Base-by-base conservation (phyloP, 257 asterid genomes). In the Solanum lycopersicoides region DNA sequence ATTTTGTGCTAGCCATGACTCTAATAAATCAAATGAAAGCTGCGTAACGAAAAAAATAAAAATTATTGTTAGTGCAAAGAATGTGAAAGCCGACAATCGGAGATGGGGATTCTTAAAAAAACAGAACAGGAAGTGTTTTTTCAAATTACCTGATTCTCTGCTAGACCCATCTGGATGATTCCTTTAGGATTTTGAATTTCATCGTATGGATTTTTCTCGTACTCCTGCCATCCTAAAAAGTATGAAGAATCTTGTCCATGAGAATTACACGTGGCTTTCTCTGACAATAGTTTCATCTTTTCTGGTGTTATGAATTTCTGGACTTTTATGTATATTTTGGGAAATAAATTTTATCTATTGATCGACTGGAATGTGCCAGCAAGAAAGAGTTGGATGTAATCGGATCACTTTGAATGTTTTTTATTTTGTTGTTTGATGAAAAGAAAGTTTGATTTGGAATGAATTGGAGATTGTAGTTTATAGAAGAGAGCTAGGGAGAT, bases 241-340 rank as follows among this genome's bases (percentile, higher is more conserved):
- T 93, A 93, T 84, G 96, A 92, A 35, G 96, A 93, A 89, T 93
- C 94, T 89, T 93, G 94, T 65, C 95, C 96, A 44, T 92, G 95
- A 2, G 94, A 90, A 83, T 92, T 92, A 90, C 94, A 89, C 87
- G 91, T 86, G 60, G 92, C 94, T 91, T 91, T 93, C 83, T 76
- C 87, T 2, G 96, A 93, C 60, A 93, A 86, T 88, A 90, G 53
- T 92, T 90, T 91, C 93, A 83, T 87, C 16, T 89, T 84, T 39
- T 84, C 18, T 66, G 41, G 87, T 65, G 82, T 56, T 69, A 35
- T 6, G 35, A 25, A 12, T 47, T 37, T 41, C 59, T 41, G 59
- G 83, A 37, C 39, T 21, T 72, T 16, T 32, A 34, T 41, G 44
- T 80, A 79, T 79, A 42, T 44, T 42, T 25, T n/a, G 23, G 14